Evolutionary conservation across 306 rosid genomes (phyloP).

Genomic region (Vigna trinervia): DNA sequence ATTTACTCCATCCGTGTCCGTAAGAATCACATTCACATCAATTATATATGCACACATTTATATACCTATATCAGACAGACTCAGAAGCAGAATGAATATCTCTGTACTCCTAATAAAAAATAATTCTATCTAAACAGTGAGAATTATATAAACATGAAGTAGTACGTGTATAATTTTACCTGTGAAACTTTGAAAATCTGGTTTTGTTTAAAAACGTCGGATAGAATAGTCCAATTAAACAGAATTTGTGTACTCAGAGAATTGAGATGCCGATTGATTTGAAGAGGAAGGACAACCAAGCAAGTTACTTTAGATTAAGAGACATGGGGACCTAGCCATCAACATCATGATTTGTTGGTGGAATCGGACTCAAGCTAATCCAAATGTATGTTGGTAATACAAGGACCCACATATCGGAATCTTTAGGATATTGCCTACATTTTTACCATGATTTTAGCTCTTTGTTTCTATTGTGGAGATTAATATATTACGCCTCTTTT

Average conservation of each 20-base stretch:
- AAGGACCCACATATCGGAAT: conserved; percentile 62
- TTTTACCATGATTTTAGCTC: conserved; percentile 48
- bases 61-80: neutral
- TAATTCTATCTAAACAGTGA: too few species aligned
- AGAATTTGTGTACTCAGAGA: conserved; percentile 34
- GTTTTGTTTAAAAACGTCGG: neutral
- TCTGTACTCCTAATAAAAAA: too few species aligned
- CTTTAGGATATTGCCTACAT: conserved; percentile 54
- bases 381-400: conserved; percentile 42
- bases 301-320: conserved; percentile 36
- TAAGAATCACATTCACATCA: neutral
- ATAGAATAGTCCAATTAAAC: conserved; percentile 26
- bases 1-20: neutral
- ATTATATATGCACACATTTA: neutral
- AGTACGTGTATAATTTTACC: too few species aligned
- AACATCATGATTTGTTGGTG: conserved; percentile 44
- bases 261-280: conserved; percentile 36
- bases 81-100: too few species aligned
- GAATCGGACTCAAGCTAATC: conserved; percentile 46
- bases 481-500: conserved; percentile 6
- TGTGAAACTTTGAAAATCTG: neutral
- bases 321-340: conserved; percentile 42
- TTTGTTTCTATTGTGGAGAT: conserved; percentile 34
- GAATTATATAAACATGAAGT: neutral
- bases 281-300: conserved; percentile 35